Evolutionary conservation across 2,329 filamentous ascomycete genomes (phyloP), one percentile per base, ranked within the genome.

Genomic region (Plenodomus biglobosus): DNA sequence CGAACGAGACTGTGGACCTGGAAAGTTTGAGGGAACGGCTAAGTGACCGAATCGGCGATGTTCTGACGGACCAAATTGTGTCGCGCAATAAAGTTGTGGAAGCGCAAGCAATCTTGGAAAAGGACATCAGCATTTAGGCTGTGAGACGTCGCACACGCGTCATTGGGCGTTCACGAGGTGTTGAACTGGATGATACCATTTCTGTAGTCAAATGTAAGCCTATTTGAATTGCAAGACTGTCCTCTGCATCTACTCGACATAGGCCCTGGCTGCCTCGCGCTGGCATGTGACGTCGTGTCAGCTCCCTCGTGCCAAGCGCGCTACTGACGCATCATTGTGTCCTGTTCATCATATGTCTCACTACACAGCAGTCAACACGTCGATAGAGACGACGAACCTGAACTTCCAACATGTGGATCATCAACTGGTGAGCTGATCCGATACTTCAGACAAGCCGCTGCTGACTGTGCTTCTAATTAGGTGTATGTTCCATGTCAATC

Each of bases 361-460:
- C n/a, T n/a, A 36, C 48, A 37, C 37, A 42, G 40, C 38, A 45
- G 38, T 20, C 20, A 6, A 24, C 30, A n/a, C 19, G 11, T 15
- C 27, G 7, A 8, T 10, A 24, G 10, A 24, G 22, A 32, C 27
- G 27, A 32, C 27, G 22, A 18, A 44, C 48, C n/a, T n/a, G n/a
- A n/a, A n/a, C n/a, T n/a, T n/a, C n/a, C 44, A 49, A 10, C 46
- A 95, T 95, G 90, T 95, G 90, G 89, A 89, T 95, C 75, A 78
- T 95, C 72, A 90, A 92, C 83, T 95, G 90, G 90, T 94, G 51
- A 58, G 52, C 6, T 32, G 19, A 21, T 8, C 8, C 2, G 8
- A 21, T 24, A 8, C n/a, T 2, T 24, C 15, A 3, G 8, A 8
- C 5, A 15, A n/a, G 15, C 10, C 37, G n/a, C 42, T 30, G 45